A percentile compares a stretch with the other conserved stretches of the same genome.
phyloP scores from a whole-genome alignment of 371 early-diverging fungal species.

The Mucor ambiguus region DNA sequence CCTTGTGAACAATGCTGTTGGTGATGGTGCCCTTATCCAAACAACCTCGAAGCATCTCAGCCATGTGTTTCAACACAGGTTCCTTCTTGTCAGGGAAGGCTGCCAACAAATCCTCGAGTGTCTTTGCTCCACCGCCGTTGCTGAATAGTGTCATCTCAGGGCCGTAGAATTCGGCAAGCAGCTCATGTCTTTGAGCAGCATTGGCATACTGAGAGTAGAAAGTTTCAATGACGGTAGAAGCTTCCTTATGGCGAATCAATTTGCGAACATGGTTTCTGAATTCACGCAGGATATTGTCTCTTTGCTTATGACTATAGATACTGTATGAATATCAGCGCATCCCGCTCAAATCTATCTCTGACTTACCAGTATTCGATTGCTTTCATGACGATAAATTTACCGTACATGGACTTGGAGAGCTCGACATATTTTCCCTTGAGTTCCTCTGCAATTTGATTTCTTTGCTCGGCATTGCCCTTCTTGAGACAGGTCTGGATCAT shows the following conservation, averaged over 20 bases:
- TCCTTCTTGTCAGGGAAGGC: conserved; percentile 79
- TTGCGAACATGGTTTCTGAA: conserved; percentile 83
- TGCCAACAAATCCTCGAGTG: conserved; percentile 69
- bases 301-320: conserved; percentile 63
- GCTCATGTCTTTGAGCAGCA: conserved; percentile 69
- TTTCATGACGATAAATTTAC: conserved; percentile 86
- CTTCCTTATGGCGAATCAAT: conserved; percentile 82
- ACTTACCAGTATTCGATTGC: conserved; percentile 82
- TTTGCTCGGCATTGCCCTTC: conserved; percentile 81
- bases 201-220: conserved; percentile 84
- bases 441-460: conserved; percentile 80
- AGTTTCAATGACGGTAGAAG: conserved; percentile 83
- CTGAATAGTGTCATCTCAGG: conserved; percentile 86
- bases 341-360: neutral
- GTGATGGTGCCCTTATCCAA: conserved; percentile 86
- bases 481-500: conserved; percentile 92
- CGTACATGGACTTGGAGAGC: conserved; percentile 83
- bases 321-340: neutral
- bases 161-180: conserved; percentile 94
- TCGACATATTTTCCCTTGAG: conserved; percentile 76
- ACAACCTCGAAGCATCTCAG: conserved; percentile 68
- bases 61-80: conserved; percentile 72
- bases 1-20: conserved; percentile 86
- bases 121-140: conserved; percentile 48
- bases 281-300: conserved; percentile 76